Base-by-base conservation (phyloP, 2,329 filamentous ascomycete genomes). In the Apiospora phragmitis region DNA sequence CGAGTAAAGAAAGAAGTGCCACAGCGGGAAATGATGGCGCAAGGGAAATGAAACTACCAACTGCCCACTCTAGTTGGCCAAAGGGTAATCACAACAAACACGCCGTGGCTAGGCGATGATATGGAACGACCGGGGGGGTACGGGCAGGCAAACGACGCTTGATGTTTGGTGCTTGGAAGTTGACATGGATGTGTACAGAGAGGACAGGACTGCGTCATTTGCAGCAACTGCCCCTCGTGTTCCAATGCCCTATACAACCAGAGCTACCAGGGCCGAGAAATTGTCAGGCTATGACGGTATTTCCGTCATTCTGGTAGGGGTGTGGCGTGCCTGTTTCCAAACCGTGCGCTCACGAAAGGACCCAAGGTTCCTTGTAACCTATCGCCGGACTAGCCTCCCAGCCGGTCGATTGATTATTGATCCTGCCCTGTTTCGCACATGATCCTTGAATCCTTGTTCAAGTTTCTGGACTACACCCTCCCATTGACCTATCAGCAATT, bases 401-500 rank as follows among this genome's bases (percentile, higher is more conserved):
- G 55, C 32, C 55, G 32, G 55, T 62, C 55, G 55, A 62, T 62
- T 62, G 55, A 62, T 62, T 62, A 62, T 62, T 62, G 55, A 62
- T n/a, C 45, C 55, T 62, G 55, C 32, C 55, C 55, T 62, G 55
- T 38, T 62, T 62, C 55, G 32, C 55, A 62, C 55, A 38, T 62
- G 55, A 62, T 62, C 55, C 55, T 62, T 32, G 55, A 62, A 62
- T 62, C 55, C 55, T 62, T 62, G 55, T 38, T 70, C 51, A 43
- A 47, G 68, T 43, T 67, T 66, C 35, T 41, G 42, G 43, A 32
- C 65, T 38, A 67, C 29, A 32, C 18, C 32, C 32, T 38, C 32
- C 55, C 65, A 71, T 71, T 71, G 70, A 66, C 70, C 70, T 70
- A 71, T 71, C 70, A 67, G 65, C 70, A 70, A 51, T 65, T 26